Percentiles rank a stretch among this genome's conserved stretches.
Evolutionary conservation across 1,284 basidiomycete genomes (phyloP).

Genomic region (Lentinus polychrous): DNA sequence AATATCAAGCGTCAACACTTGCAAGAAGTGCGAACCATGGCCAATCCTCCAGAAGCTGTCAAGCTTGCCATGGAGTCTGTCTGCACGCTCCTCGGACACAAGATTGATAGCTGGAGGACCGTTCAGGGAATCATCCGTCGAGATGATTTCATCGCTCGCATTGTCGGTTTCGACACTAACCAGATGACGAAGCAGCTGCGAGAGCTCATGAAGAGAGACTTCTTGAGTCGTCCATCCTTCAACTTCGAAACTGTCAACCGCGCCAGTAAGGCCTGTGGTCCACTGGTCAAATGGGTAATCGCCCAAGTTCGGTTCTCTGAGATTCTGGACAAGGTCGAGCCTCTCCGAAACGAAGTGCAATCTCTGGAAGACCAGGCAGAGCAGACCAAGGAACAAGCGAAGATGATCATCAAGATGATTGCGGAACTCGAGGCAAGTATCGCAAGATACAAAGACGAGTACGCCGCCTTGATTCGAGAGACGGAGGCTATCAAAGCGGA

Average conservation of each 20-base stretch:
- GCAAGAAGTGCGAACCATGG: conserved; percentile 97
- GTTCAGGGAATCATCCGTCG: conserved; percentile 96
- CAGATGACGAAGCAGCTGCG: conserved; percentile 89
- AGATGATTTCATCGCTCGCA: conserved; percentile 96
- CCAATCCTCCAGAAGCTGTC: conserved; percentile 96
- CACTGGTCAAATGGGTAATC: conserved; percentile 96
- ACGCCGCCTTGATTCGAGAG: conserved; percentile 94
- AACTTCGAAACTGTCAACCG: conserved; percentile 96
- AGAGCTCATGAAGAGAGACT: conserved; percentile 92
- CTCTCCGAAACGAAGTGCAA: conserved; percentile 92
- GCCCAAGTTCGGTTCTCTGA: conserved; percentile 98
- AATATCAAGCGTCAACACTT: conserved; percentile 97
- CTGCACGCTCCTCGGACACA: conserved; percentile 95
- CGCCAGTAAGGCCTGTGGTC: conserved; percentile 96
- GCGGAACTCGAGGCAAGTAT: conserved; percentile 92
- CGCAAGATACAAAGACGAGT: conserved; percentile 93
- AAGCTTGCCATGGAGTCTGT: conserved; percentile 99
- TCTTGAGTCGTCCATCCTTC: conserved; percentile 85
- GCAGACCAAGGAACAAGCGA: conserved; percentile 88
- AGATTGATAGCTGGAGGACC: conserved; percentile 94
- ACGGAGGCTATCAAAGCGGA: conserved; percentile 96
- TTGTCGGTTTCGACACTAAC: conserved; percentile 95
- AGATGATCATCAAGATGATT: conserved; percentile 88
- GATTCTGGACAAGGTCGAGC: conserved; percentile 97
- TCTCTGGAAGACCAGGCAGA: conserved; percentile 90